Evolutionary conservation across 495 filamentous ascomycete genomes (phyloP), one percentile per base, ranked within the genome.

Genomic region (Daldinia concentrica): DNA sequence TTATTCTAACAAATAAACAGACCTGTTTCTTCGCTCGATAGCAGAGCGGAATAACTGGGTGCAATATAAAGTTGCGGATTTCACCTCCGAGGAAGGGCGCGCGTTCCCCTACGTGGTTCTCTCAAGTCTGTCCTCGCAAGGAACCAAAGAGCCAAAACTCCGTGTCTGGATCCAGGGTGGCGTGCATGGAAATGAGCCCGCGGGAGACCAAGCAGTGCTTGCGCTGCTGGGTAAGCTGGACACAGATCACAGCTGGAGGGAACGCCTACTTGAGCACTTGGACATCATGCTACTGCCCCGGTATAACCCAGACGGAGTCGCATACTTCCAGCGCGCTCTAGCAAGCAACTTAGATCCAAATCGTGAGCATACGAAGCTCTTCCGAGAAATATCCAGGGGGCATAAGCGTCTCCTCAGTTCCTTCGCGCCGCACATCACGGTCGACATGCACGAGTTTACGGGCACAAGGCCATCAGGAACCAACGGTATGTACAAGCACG

Each of bases 321-420:
- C 69, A 34, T 79, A 77, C 56, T 77, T 77, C 60, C 78, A 79
- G 68, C 74, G 78, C 41, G 66, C 62, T 6, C 68, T 79, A 1
- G 78, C 78, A 9, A 76, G 76, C 27, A 79, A 78, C 71, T 59
- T 78, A 4, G 77, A 80, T 34, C 77, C 77, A 5, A 80, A 80
- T 52, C 75, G 78, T 12, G 78, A 80, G 36, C 75, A 78, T 63
- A 74, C 71, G 19, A 80, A 77, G 59, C 74, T 80, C 1, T 61
- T 62, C 9, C 76, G 76, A 3, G 69, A 52, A 14, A 77, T 78
- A 56, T 78, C 78, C 0, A 59, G 72, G 17, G 78, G 75, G 11
- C 75, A 78, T 52, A 78, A 79, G 61, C 39, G 71, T 26, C 63
- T 78, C 1, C 58, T 79, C 17, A 78, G 69, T 56, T 57, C 70